Conservation (phyloP, 2,329 filamentous ascomycete species). For the Fusarium liriodendri region DNA sequence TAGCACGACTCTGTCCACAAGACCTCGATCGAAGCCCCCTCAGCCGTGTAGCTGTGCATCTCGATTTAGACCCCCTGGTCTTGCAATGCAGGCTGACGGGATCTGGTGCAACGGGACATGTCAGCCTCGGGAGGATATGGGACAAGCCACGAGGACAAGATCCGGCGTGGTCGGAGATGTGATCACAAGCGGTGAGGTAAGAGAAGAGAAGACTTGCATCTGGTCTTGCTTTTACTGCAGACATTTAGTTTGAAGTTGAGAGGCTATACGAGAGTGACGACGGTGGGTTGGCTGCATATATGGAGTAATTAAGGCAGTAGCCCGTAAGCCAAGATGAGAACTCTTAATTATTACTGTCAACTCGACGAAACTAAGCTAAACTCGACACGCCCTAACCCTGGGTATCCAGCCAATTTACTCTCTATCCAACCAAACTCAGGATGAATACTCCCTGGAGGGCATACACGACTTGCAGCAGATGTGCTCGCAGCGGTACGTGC, state of each 20-base stretch:
- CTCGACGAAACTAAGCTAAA: not conserved
- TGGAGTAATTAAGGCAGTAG: not conserved
- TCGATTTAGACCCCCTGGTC: constrained; percentile 39
- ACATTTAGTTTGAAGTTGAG: not conserved
- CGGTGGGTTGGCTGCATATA: not conserved
- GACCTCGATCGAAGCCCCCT: constrained; percentile 23
- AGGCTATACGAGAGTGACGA: not conserved
- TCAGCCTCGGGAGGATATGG: constrained; percentile 23
- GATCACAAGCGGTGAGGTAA: not conserved
- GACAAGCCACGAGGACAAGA: constrained; percentile 22
- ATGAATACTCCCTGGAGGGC: constrained; percentile 51
- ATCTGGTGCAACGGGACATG: constrained; percentile 39
- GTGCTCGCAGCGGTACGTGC: constrained; percentile 63
- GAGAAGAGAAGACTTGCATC: not conserved
- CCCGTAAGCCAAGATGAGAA: not conserved
- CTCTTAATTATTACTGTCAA: not conserved
- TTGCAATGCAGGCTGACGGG: constrained; percentile 37
- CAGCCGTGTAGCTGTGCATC: constrained; percentile 17
- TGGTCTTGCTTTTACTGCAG: not conserved
- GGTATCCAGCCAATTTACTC: constrained; percentile 10
- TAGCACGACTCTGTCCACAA: not conserved
- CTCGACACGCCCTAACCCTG: not conserved
- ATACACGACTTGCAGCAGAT: constrained; percentile 65
- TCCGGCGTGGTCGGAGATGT: not conserved
- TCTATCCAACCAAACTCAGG: constrained; percentile 3